Conservation (phyloP, 163 green algal genomes). For the Volvox carteri region DNA sequence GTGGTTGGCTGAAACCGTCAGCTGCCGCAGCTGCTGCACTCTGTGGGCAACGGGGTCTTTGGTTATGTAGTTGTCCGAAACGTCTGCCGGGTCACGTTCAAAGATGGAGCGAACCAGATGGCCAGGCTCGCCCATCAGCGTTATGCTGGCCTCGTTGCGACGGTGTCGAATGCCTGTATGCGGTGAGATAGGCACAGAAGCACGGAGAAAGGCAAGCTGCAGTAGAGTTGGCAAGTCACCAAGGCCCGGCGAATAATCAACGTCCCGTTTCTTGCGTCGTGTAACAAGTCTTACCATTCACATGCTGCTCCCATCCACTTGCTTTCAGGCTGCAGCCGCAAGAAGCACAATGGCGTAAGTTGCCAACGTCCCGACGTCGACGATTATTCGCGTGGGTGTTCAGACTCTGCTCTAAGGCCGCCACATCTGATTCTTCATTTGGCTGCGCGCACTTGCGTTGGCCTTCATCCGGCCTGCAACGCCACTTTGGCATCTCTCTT, state of each 20-base stretch:
- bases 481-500: no score
- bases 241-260: no score
- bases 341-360: not conserved
- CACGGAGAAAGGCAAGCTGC: no score
- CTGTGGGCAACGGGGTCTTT: not conserved
- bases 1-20: not conserved
- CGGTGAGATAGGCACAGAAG: not conserved
- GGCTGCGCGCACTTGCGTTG: not conserved
- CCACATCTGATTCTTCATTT: not conserved
- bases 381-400: not conserved
- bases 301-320: not conserved
- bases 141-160: slow-evolving; percentile 34
- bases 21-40: slow-evolving; percentile 2
- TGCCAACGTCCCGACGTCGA: not conserved
- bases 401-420: no score
- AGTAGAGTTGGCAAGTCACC: no score
- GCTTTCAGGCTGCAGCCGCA: slow-evolving; percentile 2
- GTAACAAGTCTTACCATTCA: not conserved
- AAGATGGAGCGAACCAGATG: slow-evolving; percentile 42
- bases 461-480: no score
- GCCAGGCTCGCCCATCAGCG: slow-evolving; percentile 31
- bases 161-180: slow-evolving; percentile 43
- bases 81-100: not conserved
- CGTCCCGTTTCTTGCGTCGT: not conserved
- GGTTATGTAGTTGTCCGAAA: not conserved